Conservation (phyloP, 2,329 filamentous ascomycete species). For the Saccharata proteae region DNA sequence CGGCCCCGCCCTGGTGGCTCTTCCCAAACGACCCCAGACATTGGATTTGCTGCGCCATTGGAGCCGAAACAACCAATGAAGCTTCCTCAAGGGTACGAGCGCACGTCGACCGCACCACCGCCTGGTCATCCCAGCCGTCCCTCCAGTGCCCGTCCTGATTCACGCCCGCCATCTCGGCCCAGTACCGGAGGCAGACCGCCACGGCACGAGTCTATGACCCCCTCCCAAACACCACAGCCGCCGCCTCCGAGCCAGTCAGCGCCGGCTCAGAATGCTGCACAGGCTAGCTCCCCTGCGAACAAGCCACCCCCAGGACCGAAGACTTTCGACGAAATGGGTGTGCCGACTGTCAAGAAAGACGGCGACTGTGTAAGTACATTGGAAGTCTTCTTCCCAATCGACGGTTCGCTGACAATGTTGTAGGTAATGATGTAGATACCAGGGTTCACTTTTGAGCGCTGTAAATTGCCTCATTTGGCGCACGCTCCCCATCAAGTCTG, state of each 20-base stretch:
- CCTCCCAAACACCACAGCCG: constrained; percentile 1
- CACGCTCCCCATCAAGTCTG: no score
- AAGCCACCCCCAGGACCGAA: constrained; percentile 44
- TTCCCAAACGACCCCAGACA: constrained; percentile 20
- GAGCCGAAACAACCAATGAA: constrained; percentile 23
- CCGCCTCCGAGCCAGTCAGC: constrained; percentile 8
- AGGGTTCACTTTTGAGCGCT: no score
- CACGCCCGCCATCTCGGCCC: not conserved
- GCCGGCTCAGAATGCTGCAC: constrained; percentile 15
- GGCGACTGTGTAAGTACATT: constrained; percentile 66
- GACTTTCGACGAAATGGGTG: constrained; percentile 97
- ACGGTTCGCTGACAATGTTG: not conserved
- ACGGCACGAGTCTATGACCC: not conserved
- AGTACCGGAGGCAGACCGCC: constrained; percentile 5
- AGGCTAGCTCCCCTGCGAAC: constrained; percentile 17
- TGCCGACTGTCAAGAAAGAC: constrained; percentile 72
- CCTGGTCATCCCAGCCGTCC: constrained; percentile 2
- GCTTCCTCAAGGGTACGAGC: constrained; percentile 7
- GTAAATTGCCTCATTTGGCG: no score
- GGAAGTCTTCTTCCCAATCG: not conserved
- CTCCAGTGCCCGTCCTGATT: not conserved
- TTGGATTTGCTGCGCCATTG: constrained; percentile 19
- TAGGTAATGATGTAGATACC: constrained; percentile 1
- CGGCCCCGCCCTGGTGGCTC: constrained; percentile 16
- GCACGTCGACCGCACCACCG: constrained; percentile 1